Evolutionary conservation across 2,329 filamentous ascomycete species (phyloP).

Genomic region (Akanthomyces uredinophilus): DNA sequence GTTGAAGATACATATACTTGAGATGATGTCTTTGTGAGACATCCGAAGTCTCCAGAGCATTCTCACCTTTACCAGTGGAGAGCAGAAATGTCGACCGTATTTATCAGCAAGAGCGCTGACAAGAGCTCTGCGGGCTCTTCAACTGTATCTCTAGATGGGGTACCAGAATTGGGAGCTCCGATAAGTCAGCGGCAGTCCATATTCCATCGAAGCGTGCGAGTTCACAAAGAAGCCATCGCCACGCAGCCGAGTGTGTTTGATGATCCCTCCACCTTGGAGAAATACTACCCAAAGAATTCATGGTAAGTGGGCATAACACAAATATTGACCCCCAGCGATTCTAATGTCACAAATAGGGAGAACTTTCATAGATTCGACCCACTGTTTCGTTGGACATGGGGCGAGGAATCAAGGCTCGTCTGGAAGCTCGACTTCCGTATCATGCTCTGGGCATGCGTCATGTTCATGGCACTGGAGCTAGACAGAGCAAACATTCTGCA

Average conservation of each 20-base stretch:
- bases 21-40: background rate
- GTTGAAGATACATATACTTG: background rate
- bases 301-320: conserved; percentile 16
- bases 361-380: conserved; percentile 45
- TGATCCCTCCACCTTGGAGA: conserved; percentile 29
- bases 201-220: conserved; percentile 25
- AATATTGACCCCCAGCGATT: too few relatives aligned
- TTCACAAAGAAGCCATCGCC: conserved; percentile 31
- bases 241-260: conserved; percentile 37
- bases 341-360: conserved; percentile 24
- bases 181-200: conserved; percentile 27
- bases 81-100: conserved; percentile 16
- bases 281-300: conserved; percentile 28
- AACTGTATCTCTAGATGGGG: conserved; percentile 14
- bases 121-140: conserved; percentile 12
- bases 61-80: background rate
- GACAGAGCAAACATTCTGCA: conserved; percentile 44
- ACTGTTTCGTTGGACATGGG: conserved; percentile 37
- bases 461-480: conserved; percentile 39
- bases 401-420: conserved; percentile 32
- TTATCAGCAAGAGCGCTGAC: conserved; percentile 8
- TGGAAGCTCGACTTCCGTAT: conserved; percentile 38
- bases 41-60: background rate
- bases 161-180: conserved; percentile 26
- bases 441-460: conserved; percentile 43